phyloP scores from a whole-genome alignment of 139 green algal species.

The Astrephomene gubernaculifera region DNA sequence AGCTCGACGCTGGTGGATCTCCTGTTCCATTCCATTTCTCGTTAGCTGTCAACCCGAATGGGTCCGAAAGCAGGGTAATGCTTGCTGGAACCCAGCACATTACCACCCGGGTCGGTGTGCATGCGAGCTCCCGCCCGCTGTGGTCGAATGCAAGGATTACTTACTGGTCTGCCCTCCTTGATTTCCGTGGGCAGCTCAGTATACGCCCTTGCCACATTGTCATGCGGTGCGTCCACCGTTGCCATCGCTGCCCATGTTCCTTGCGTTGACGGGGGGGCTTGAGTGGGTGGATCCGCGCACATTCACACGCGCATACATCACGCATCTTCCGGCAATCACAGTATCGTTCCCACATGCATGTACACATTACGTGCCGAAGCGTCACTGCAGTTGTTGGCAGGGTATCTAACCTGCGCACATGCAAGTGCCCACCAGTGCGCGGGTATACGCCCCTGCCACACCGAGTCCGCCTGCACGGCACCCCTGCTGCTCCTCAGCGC shows the following conservation, averaged over 20 bases:
- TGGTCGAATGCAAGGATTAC: neutral
- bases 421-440: neutral
- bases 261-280: neutral
- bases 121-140: too few species aligned
- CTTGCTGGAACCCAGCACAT: too few species aligned
- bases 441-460: slow-evolving; percentile 9
- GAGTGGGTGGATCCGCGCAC: neutral
- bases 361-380: neutral
- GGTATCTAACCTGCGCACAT: neutral
- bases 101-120: too few species aligned
- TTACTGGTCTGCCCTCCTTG: slow-evolving; percentile 18
- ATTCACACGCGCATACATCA: neutral
- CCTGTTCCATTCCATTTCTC: too few species aligned
- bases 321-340: neutral
- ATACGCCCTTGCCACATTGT: slow-evolving; percentile 27
- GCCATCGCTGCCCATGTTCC: neutral
- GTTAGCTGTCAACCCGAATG: too few species aligned
- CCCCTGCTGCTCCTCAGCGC: too few species aligned
- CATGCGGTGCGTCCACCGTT: neutral
- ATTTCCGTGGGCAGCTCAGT: slow-evolving; percentile 18
- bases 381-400: neutral
- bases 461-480: too few species aligned
- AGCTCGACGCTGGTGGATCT: too few species aligned
- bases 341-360: neutral
- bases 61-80: too few species aligned